Conservation (phyloP, 495 filamentous ascomycete species). For the Trichoderma parareesei region DNA sequence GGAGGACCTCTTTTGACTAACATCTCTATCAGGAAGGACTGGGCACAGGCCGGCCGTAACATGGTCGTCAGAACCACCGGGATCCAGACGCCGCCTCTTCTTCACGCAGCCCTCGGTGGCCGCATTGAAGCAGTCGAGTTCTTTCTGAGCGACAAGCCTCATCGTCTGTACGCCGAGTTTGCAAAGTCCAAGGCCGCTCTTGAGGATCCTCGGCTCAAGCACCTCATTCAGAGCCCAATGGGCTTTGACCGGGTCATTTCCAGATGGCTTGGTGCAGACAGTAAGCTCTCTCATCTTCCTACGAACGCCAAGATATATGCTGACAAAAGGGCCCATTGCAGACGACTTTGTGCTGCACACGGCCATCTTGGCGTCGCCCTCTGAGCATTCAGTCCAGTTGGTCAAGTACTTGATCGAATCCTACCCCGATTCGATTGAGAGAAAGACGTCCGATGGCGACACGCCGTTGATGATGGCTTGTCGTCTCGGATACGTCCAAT, state of each 20-base stretch:
- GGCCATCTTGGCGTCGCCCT: slow-evolving; percentile 42
- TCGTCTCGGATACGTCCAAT: slow-evolving; percentile 37
- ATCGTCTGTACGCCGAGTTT: slow-evolving; percentile 55
- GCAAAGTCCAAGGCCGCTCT: slow-evolving; percentile 42
- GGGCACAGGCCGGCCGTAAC: slow-evolving; percentile 50
- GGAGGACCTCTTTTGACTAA: not conserved
- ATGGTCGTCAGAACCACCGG: slow-evolving; percentile 19
- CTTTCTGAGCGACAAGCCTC: slow-evolving; percentile 58
- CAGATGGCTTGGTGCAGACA: slow-evolving; percentile 51
- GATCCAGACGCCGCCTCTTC: slow-evolving; percentile 42
- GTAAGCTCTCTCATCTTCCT: slow-evolving; percentile 28
- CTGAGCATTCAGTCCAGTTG: slow-evolving; percentile 37
- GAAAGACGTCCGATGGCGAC: slow-evolving; percentile 42
- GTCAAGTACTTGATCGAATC: slow-evolving; percentile 53
- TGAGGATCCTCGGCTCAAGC: slow-evolving; percentile 47
- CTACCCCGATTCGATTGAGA: slow-evolving; percentile 49
- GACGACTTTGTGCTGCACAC: slow-evolving; percentile 58
- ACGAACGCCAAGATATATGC: not conserved
- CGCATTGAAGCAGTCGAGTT: slow-evolving; percentile 57
- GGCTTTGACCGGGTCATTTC: slow-evolving; percentile 52
- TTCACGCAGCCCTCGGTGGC: slow-evolving; percentile 48
- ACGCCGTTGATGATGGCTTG: slow-evolving; percentile 58
- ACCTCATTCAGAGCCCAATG: slow-evolving; percentile 41
- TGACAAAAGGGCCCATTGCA: slow-evolving; percentile 16
- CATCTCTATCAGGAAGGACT: slow-evolving; percentile 26